Evolutionary conservation across 2,329 filamentous ascomycete genomes (phyloP).

Genomic region (Phyllosticta paracitricarpa): DNA sequence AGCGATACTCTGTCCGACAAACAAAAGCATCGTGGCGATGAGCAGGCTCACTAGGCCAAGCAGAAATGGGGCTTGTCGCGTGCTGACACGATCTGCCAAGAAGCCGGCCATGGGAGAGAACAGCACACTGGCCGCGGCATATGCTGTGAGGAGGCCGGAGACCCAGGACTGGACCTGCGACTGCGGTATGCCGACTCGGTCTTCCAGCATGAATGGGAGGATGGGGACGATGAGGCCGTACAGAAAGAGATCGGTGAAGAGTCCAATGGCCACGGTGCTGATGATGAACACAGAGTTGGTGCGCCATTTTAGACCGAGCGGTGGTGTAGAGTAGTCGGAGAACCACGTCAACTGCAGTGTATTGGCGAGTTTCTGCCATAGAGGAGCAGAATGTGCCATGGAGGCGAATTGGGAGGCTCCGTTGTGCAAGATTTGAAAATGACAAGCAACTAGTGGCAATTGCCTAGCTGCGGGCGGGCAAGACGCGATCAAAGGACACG

Average conservation of each 20-base stretch:
- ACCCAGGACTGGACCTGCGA: conserved; percentile 43
- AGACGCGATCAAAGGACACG: neutral
- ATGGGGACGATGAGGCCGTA: conserved; percentile 51
- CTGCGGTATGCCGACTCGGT: conserved; percentile 39
- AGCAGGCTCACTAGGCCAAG: conserved; percentile 44
- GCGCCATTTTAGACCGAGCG: conserved; percentile 39
- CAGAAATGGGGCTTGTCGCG: conserved; percentile 49
- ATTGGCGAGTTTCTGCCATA: conserved; percentile 1
- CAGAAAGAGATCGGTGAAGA: conserved; percentile 51
- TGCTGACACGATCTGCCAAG: conserved; percentile 42
- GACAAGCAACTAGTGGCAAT: neutral
- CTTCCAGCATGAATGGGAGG: conserved; percentile 46
- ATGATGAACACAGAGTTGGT: conserved; percentile 51
- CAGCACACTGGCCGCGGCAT: conserved; percentile 43
- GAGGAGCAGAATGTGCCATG: neutral
- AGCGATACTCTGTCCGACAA: conserved; percentile 38
- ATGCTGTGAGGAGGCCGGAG: conserved; percentile 45
- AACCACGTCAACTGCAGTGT: conserved; percentile 2
- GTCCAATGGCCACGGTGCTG: conserved; percentile 44
- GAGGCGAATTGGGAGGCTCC: neutral
- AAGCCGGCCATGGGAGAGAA: conserved; percentile 44
- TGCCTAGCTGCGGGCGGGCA: too few species aligned
- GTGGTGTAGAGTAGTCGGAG: neutral
- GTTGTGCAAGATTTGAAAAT: neutral
- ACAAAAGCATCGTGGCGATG: conserved; percentile 45